Conservation (phyloP, 257 asterid genomes). For the Jacaranda copaia region DNA sequence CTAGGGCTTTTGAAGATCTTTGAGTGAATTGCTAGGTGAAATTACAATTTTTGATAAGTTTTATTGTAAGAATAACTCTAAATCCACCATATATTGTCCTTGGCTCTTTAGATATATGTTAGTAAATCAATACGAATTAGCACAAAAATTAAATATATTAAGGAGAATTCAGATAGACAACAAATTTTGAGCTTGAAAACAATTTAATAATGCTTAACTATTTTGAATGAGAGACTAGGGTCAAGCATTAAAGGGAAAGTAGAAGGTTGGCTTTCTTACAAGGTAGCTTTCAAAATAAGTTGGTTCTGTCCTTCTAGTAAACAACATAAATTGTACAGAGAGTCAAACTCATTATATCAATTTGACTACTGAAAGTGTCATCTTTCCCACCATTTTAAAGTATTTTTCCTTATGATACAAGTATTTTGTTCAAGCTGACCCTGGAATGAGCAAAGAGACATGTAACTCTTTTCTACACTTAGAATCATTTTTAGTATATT, state of each 20-base stretch:
- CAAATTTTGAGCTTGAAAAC: neutral
- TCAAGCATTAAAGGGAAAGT: neutral
- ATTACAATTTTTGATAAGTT: too few relatives aligned
- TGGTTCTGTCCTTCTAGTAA: neutral
- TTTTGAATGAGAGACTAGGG: neutral
- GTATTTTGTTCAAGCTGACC: too few relatives aligned
- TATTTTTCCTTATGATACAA: too few relatives aligned
- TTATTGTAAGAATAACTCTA: neutral
- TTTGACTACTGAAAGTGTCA: too few relatives aligned
- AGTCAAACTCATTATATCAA: too few relatives aligned
- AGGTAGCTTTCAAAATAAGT: neutral
- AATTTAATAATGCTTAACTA: neutral
- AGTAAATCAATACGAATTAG: neutral
- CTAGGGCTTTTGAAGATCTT: neutral
- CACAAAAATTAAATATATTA: neutral
- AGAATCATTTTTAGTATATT: too few relatives aligned
- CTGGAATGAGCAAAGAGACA: too few relatives aligned
- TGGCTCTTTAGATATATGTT: neutral
- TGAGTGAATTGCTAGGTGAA: neutral
- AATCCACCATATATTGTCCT: neutral
- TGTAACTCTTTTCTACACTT: too few relatives aligned
- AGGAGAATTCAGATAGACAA: neutral
- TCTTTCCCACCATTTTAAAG: too few relatives aligned
- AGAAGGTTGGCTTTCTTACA: neutral
- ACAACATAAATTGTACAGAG: too few relatives aligned